phyloP scores from a whole-genome alignment of 116 monocot genomes.

The Papilionanthe hybrid region DNA sequence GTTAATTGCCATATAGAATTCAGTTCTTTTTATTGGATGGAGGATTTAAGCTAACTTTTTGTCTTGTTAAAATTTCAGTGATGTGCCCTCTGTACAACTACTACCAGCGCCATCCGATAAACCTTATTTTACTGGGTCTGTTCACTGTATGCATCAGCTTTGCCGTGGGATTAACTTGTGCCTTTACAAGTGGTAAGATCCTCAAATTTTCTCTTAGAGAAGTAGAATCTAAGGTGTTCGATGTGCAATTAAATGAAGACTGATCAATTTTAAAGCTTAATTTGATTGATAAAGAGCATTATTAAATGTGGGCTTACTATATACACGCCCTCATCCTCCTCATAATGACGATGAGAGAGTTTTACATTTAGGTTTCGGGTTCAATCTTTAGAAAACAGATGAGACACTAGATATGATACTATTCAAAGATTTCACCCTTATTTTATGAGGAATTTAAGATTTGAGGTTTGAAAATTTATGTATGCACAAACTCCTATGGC shows the following conservation, averaged over 20 bases:
- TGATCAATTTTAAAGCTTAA: background rate
- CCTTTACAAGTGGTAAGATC: slow-evolving; percentile 33
- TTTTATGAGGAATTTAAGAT: too few relatives aligned
- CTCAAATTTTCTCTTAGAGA: background rate
- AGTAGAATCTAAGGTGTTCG: background rate
- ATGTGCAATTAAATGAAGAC: background rate
- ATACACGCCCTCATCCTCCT: too few relatives aligned
- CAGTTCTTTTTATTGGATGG: background rate
- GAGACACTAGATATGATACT: too few relatives aligned
- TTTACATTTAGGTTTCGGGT: too few relatives aligned
- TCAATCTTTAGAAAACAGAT: too few relatives aligned
- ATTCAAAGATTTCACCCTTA: too few relatives aligned
- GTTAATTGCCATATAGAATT: background rate
- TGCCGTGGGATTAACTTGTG: slow-evolving; percentile 34
- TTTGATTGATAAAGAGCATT: too few relatives aligned
- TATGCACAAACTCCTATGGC: too few relatives aligned
- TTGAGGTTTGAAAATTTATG: too few relatives aligned
- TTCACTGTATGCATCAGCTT: slow-evolving; percentile 42
- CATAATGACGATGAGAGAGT: too few relatives aligned
- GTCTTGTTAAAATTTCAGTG: slow-evolving; percentile 16
- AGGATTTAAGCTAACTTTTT: background rate
- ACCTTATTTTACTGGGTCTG: slow-evolving; percentile 31
- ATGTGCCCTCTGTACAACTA: slow-evolving; percentile 37
- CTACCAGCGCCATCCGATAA: slow-evolving; percentile 41
- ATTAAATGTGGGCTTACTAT: too few relatives aligned